A percentile compares a stretch with the other conserved stretches of the same genome.
phyloP scores from a whole-genome alignment of 129 eudicot species.

The Tanacetum coccineum region DNA sequence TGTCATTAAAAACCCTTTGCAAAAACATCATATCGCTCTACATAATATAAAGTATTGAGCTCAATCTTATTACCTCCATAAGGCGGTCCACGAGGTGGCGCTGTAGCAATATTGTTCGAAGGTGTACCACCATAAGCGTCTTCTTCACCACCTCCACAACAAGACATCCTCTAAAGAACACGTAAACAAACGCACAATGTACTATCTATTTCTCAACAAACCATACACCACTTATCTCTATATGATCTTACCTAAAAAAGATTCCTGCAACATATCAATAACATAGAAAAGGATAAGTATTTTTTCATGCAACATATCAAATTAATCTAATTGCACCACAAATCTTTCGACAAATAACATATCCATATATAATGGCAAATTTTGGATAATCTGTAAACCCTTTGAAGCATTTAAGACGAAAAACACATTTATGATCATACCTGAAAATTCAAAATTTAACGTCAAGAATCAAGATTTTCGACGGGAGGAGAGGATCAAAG shows the following conservation, averaged over 20 bases:
- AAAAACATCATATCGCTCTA: too few species aligned
- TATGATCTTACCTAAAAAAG: conserved; percentile 10
- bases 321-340: not conserved
- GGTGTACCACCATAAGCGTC: conserved; percentile 54
- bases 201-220: conserved; percentile 21
- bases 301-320: conserved; percentile 5
- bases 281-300: too few species aligned
- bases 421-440: conserved; percentile 18
- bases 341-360: not conserved
- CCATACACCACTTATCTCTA: conserved; percentile 17
- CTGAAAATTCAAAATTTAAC: conserved; percentile 3
- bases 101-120: conserved; percentile 49
- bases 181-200: conserved; percentile 20
- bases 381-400: not conserved
- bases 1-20: not conserved
- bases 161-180: conserved; percentile 56
- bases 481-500: not conserved
- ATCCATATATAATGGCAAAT: too few species aligned
- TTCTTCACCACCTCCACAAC: conserved; percentile 93
- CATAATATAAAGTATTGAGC: conserved; percentile 19
- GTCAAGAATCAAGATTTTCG: conserved; percentile 9
- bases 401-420: conserved; percentile 25
- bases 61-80: conserved; percentile 33
- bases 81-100: conserved; percentile 54
- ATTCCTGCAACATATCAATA: too few species aligned